Percentiles rank a stretch among this genome's conserved stretches.
These are phyloP conservation scores for Sporothrix curviconia DNA, from an alignment of 2,329 filamentous ascomycete species.

Conservation along the genomic window DNA sequence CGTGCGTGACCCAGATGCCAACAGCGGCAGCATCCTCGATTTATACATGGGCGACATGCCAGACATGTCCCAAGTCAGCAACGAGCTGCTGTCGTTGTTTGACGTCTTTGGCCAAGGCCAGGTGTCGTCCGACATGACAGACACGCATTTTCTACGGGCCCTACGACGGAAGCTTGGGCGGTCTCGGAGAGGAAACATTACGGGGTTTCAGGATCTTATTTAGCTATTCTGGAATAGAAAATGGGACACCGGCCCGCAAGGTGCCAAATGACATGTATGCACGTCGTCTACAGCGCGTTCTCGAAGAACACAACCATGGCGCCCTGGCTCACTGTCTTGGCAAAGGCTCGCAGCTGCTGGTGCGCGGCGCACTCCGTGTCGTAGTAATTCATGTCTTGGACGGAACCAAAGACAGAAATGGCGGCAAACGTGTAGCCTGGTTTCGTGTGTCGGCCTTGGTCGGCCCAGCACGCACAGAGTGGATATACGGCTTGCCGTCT, in stretches of 20 bases:
- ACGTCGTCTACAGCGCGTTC: slow-evolving; percentile 16
- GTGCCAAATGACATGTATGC: no score
- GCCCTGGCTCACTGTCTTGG: slow-evolving; percentile 27
- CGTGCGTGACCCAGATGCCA: no score
- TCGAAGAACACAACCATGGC: slow-evolving; percentile 50
- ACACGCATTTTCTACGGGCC: no score
- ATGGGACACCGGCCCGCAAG: not conserved
- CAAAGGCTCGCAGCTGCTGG: slow-evolving; percentile 27
- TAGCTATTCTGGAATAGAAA: not conserved
- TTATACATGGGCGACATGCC: no score
- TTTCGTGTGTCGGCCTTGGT: slow-evolving; percentile 47
- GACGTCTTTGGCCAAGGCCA: no score
- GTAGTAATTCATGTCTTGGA: slow-evolving; percentile 57
- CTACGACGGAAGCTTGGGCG: no score
- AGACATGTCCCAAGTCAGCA: no score
- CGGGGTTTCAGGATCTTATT: no score
- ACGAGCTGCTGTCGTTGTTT: no score
- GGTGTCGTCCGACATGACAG: no score
- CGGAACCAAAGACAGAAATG: slow-evolving; percentile 48
- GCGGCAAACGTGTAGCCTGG: slow-evolving; percentile 52
- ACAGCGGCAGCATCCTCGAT: no score
- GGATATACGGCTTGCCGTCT: not conserved
- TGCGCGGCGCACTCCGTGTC: slow-evolving; percentile 39
- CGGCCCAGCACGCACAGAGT: slow-evolving; percentile 38
- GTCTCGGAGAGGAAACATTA: no score